These are phyloP conservation scores for Yarrowia sp. DNA, from an alignment of 805 yeast genomes.

Conservation along the genomic window DNA sequence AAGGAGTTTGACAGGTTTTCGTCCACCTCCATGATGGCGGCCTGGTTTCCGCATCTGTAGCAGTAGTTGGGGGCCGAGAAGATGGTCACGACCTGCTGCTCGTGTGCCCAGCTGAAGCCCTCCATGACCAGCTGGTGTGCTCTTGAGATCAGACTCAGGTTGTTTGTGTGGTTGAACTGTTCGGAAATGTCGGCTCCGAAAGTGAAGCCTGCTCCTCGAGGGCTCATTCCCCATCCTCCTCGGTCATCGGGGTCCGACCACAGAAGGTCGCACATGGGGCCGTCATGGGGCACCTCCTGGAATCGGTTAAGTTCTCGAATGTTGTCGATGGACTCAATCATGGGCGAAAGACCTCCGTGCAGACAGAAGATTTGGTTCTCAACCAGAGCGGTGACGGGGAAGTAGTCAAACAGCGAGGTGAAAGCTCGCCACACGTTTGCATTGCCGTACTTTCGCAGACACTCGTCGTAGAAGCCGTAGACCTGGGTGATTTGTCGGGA, in stretches of 20 bases:
- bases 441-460: constrained; percentile 90
- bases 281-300: constrained; percentile 98
- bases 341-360: constrained; percentile 97
- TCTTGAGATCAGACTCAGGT: constrained; percentile 84
- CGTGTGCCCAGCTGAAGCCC: constrained; percentile 95
- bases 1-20: constrained; percentile 83
- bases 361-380: constrained; percentile 92
- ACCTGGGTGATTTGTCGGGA: constrained; percentile 96
- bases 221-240: constrained; percentile 98
- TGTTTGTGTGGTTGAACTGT: constrained; percentile 94
- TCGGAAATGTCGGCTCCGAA: constrained; percentile 97
- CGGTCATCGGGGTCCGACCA: constrained; percentile 98
- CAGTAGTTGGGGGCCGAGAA: constrained; percentile 97
- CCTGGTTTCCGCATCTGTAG: constrained; percentile 97
- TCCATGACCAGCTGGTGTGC: constrained; percentile 99
- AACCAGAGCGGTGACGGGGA: constrained; percentile 94
- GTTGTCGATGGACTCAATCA: constrained; percentile 94
- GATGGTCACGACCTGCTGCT: constrained; percentile 90
- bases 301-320: constrained; percentile 90
- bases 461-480: constrained; percentile 95
- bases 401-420: constrained; percentile 91
- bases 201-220: constrained; percentile 99
- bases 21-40: constrained; percentile 97
- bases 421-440: constrained; percentile 95
- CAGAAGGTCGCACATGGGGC: constrained; percentile 95